Conservation (phyloP, 768 basidiomycete species). For the Lactifluus subvellereus region DNA sequence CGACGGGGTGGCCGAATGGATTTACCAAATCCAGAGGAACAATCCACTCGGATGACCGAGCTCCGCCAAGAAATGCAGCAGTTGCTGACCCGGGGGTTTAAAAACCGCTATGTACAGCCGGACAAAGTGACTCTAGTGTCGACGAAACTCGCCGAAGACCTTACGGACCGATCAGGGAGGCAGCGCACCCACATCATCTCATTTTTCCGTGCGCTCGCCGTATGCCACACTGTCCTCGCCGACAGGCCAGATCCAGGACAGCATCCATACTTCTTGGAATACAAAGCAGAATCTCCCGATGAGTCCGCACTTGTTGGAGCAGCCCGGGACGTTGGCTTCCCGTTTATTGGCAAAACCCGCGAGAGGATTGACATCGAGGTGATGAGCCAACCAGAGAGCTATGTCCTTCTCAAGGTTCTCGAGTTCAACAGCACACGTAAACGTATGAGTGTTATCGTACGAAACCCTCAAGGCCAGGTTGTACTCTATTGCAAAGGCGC, state of each 20-base stretch:
- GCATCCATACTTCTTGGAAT: conserved; percentile 62
- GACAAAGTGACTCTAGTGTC: conserved; percentile 86
- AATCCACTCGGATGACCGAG: conserved; percentile 53
- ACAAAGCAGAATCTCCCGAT: conserved; percentile 96
- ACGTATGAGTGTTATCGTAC: conserved; percentile 90
- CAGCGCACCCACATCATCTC: conserved; percentile 66
- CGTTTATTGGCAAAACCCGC: conserved; percentile 73
- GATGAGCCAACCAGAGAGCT: conserved; percentile 81
- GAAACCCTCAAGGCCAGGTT: conserved; percentile 75
- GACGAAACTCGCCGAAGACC: conserved; percentile 74
- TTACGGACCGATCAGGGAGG: conserved; percentile 52
- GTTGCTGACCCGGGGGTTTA: conserved; percentile 71
- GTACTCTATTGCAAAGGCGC: conserved; percentile 96
- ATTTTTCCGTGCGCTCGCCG: conserved; percentile 92
- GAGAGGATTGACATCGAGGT: conserved; percentile 84
- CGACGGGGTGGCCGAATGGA: conserved; percentile 72
- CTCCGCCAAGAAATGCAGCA: conserved; percentile 75
- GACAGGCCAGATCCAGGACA: conserved; percentile 61
- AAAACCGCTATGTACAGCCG: conserved; percentile 78
- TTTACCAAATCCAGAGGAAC: conserved; percentile 60
- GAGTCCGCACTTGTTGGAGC: conserved; percentile 92
- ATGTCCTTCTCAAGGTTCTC: conserved; percentile 70
- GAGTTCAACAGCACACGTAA: conserved; percentile 96
- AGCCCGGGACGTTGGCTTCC: conserved; percentile 90
- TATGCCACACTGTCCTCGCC: conserved; percentile 89